A percentile compares a stretch with the other conserved stretches of the same genome.
These are phyloP conservation scores for Nothopassalora personata DNA, from an alignment of 2,329 filamentous ascomycete species.

Conservation along the genomic window DNA sequence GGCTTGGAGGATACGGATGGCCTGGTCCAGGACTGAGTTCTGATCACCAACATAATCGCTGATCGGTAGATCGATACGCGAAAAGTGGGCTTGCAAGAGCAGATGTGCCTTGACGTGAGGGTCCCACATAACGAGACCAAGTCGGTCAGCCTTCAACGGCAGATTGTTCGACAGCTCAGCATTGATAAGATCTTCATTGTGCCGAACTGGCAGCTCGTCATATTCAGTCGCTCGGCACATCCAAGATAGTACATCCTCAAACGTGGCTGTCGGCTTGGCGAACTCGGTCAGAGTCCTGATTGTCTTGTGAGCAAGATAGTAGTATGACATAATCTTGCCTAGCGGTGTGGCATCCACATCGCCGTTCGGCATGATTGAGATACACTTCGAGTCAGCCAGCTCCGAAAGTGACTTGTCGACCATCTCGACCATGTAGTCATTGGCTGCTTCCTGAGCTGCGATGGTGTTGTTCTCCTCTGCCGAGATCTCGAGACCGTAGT, in stretches of 20 bases:
- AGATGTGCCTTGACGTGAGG: constrained; percentile 96
- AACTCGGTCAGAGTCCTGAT: constrained; percentile 77
- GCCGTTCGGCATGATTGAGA: constrained; percentile 76
- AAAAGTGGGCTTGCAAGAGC: constrained; percentile 90
- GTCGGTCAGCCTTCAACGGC: constrained; percentile 58
- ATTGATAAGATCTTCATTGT: constrained; percentile 98
- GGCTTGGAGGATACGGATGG: constrained; percentile 93
- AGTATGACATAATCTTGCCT: constrained; percentile 99
- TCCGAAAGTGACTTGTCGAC: constrained; percentile 81
- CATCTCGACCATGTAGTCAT: constrained; percentile 90
- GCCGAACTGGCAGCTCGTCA: constrained; percentile 92
- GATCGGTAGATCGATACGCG: constrained; percentile 85
- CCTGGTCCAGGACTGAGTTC: constrained; percentile 81
- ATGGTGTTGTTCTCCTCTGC: constrained; percentile 88
- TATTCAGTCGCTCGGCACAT: constrained; percentile 93
- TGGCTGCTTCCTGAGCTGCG: constrained; percentile 77
- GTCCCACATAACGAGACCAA: constrained; percentile 90
- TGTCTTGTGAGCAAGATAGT: constrained; percentile 90
- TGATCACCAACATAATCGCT: constrained; percentile 96
- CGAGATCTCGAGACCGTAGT: constrained; percentile 91
- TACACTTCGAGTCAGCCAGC: constrained; percentile 77
- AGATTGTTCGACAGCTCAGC: constrained; percentile 78
- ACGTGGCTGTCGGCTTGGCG: constrained; percentile 68
- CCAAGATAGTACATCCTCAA: constrained; percentile 81
- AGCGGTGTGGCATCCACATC: constrained; percentile 85